These are phyloP conservation scores for Ustulina deusta DNA, from an alignment of 2,329 filamentous ascomycete species.

Conservation along the genomic window DNA sequence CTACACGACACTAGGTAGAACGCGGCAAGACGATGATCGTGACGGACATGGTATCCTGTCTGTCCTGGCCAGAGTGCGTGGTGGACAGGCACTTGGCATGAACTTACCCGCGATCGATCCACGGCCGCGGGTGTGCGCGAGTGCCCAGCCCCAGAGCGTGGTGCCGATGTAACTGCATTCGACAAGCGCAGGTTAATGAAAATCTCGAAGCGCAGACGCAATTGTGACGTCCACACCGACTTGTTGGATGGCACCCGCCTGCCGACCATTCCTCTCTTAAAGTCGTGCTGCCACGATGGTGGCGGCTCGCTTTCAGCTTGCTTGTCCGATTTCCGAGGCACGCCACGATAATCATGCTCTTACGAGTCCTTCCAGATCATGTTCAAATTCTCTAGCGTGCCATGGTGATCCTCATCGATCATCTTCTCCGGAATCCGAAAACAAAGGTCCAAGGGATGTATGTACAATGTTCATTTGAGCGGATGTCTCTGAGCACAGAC, in stretches of 20 bases:
- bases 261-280: background rate
- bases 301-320: background rate
- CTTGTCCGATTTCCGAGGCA: background rate
- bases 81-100: conserved; percentile 5
- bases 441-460: background rate
- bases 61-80: background rate
- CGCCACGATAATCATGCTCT: conserved; percentile 8
- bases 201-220: background rate
- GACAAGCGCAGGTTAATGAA: conserved; percentile 9
- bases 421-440: background rate
- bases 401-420: background rate
- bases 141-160: background rate
- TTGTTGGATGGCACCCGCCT: background rate
- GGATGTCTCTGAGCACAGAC: background rate
- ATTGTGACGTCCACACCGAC: conserved; percentile 16
- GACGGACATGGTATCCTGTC: background rate
- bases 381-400: background rate
- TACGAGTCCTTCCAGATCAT: conserved; percentile 26
- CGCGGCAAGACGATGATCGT: background rate
- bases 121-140: conserved; percentile 10
- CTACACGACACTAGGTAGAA: conserved; percentile 2
- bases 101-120: conserved; percentile 18
- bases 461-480: background rate
- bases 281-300: background rate
- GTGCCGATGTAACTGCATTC: conserved; percentile 24